A percentile compares a stretch with the other conserved stretches of the same genome.
These are phyloP conservation scores for Paragyromitra xinjiangensis DNA, from an alignment of 495 filamentous ascomycete genomes.

Conservation along the genomic window DNA sequence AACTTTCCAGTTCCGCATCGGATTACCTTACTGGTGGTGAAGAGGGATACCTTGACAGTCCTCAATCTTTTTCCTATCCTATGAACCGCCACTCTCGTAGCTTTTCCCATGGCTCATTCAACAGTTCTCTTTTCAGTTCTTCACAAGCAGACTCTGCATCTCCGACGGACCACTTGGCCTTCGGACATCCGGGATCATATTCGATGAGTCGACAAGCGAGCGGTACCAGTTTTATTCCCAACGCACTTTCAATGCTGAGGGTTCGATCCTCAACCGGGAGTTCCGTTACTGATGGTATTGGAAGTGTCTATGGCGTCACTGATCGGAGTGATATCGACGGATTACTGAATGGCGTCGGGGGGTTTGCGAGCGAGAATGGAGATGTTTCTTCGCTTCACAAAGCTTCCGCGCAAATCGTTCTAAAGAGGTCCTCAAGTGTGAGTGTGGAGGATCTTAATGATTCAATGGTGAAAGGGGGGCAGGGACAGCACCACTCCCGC, in stretches of 20 bases:
- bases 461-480: constrained; percentile 23
- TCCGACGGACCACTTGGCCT: constrained; percentile 26
- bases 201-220: constrained; percentile 49
- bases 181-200: constrained; percentile 14
- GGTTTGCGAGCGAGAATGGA: constrained; percentile 25
- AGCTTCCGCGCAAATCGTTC: constrained; percentile 35
- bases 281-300: constrained; percentile 24
- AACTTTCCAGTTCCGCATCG: constrained; percentile 38
- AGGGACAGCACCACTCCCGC: neutral
- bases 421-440: constrained; percentile 44
- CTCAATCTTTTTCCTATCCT: constrained; percentile 36
- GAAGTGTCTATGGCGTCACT: neutral
- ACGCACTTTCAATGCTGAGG: constrained; percentile 36
- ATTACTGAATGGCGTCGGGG: constrained; percentile 32
- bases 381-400: constrained; percentile 35
- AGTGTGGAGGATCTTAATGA: constrained; percentile 46
- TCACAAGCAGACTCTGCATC: constrained; percentile 41
- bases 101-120: constrained; percentile 37
- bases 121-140: constrained; percentile 39
- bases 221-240: constrained; percentile 19
- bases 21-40: constrained; percentile 33
- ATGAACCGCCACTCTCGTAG: constrained; percentile 45
- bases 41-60: constrained; percentile 34
- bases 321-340: constrained; percentile 26
- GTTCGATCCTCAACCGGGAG: constrained; percentile 38